Base-by-base conservation (phyloP, 495 filamentous ascomycete genomes). In the Trichoderma orchidacearum region DNA sequence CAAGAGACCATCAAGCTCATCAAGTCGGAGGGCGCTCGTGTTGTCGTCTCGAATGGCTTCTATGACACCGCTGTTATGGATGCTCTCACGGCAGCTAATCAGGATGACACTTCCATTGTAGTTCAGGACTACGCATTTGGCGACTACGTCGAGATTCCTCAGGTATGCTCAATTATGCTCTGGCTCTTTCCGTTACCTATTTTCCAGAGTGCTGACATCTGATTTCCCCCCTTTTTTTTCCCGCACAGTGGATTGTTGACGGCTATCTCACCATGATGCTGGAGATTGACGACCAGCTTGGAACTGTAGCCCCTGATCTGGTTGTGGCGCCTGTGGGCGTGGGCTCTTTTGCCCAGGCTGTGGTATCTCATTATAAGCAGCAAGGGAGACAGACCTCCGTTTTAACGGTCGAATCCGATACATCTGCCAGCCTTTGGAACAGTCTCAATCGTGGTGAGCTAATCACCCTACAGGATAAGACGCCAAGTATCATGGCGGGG, bases 241-340 rank as follows among this genome's bases (percentile, higher is more conserved):
- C 31, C 29, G 18, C 21, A 6, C n/a, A 77, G 62, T 88, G 84
- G 84, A 83, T 89, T 28, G 80, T 86, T 1, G 83, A 87, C 13
- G 86, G 86, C 5, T 90, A 90, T 61, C 74, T 72, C 12, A 86
- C 84, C 0, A 80, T 87, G 79, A 70, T 88, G 60, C 54, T 62
- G 3, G 86, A 90, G 64, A 69, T 74, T 3, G 83, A 86, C 27
- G 65, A 69, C 8, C 81, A 85, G 60, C 58, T 84, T 8, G 51
- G 48, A 7, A 36, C 9, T 6, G 31, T 25, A 3, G 75, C 60
- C 17, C 61, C 77, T 23, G 70, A 77, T 54, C 61, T 87, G 15
- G 75, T 75, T 1, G 31, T 55, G 12, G 23, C 17, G 11, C 82
- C 82, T 15, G 81, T 83, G 11, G 85, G 85, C 0, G 84, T 85